Percentiles rank a stretch among this genome's conserved stretches.
Evolutionary conservation across 176 grass and related monocot species (phyloP).

Genomic region (Poa pratensis): DNA sequence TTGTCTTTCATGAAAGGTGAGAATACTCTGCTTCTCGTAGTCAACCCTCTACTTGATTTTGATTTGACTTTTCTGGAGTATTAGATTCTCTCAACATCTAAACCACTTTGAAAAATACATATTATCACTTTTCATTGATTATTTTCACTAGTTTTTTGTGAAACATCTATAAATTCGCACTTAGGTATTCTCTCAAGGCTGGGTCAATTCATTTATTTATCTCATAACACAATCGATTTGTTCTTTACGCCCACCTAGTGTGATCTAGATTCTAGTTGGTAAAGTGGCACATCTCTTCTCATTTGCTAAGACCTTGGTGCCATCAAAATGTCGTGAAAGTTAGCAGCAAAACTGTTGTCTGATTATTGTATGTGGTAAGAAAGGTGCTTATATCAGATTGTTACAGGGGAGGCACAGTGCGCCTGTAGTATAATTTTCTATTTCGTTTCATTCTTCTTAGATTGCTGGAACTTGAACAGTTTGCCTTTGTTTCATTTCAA

Average conservation of each 20-base stretch:
- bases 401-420: background rate
- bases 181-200: background rate
- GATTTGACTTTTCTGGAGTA: background rate
- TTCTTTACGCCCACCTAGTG: background rate
- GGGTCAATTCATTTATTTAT: background rate
- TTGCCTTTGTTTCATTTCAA: constrained; percentile 21
- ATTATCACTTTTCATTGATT: background rate
- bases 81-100: background rate
- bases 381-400: background rate
- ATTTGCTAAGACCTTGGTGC: constrained; percentile 16
- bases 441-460: background rate
- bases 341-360: background rate
- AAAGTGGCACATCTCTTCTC: background rate
- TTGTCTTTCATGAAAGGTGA: constrained; percentile 78
- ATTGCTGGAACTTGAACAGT: background rate
- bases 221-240: background rate
- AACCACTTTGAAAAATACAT: background rate
- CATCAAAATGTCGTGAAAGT: background rate
- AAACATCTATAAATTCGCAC: constrained; percentile 1
- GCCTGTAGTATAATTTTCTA: constrained; percentile 3
- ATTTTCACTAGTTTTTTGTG: constrained; percentile 27
- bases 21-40: constrained; percentile 15
- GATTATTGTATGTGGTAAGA: background rate
- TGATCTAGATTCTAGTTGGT: constrained; percentile 8
- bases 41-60: constrained; percentile 24